phyloP scores from a whole-genome alignment of 305 asterid genomes.

The Fraxinus greggii region DNA sequence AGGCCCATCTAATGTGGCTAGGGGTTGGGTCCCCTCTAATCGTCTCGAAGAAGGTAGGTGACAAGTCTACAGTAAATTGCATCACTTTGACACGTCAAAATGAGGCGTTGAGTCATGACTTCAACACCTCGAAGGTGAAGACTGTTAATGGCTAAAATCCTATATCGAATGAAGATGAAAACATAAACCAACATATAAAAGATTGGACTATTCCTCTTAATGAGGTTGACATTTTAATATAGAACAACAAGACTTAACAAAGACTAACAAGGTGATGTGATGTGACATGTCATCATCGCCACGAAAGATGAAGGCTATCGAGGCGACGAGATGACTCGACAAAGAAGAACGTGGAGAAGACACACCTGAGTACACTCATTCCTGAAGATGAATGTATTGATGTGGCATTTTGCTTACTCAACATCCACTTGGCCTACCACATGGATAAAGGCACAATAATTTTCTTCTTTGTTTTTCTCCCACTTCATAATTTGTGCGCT shows the following conservation, averaged over 20 bases:
- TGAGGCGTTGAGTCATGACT: neutral
- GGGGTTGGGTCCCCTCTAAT: neutral
- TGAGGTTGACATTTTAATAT: too few relatives aligned
- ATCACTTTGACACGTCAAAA: neutral
- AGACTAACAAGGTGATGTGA: neutral
- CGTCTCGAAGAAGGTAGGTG: neutral
- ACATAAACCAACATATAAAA: too few relatives aligned
- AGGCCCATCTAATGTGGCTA: neutral
- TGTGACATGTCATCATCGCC: neutral
- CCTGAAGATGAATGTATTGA: neutral
- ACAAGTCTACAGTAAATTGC: neutral
- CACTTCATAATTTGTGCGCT: neutral
- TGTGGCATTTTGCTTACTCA: too few relatives aligned
- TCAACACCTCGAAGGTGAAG: neutral
- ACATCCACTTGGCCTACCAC: neutral
- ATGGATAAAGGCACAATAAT: neutral
- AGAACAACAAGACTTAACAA: too few relatives aligned
- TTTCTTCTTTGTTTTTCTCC: neutral
- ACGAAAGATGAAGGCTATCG: too few relatives aligned
- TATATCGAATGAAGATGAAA: too few relatives aligned
- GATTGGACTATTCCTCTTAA: too few relatives aligned
- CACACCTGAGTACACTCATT: neutral
- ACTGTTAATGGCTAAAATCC: too few relatives aligned
- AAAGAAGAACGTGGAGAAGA: too few relatives aligned
- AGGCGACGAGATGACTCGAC: too few relatives aligned